Base-by-base conservation (phyloP, 768 basidiomycete species). In the Termitomyces sp. region DNA sequence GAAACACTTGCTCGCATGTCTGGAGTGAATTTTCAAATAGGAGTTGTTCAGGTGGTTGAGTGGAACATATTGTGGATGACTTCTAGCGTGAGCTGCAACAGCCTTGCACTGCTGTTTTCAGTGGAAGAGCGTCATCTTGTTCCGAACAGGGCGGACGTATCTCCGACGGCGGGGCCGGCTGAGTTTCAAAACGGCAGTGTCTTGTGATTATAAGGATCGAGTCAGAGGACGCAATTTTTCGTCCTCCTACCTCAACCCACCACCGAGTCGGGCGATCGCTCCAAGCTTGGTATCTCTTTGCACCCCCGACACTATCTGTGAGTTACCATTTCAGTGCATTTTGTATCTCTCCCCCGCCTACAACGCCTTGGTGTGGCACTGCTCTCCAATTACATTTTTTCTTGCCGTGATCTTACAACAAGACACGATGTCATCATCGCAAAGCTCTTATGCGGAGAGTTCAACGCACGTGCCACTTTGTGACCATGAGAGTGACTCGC, bases 101-200 rank as follows among this genome's bases (percentile, higher is more conserved):
- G 59, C 59, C 45, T 53, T 28, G 43, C 58, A 58, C 58, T 22
- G 60, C 55, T 7, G 53, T 54, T 22, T 43, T 32, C 22, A 54
- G 10, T 48, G 26, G 17, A 28, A 35, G 28, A 46, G 34, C 35
- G 35, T 52, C 24, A 42, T 45, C 34, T 28, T 41, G 48, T 48
- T 53, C 58, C 55, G 54, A 41, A 43, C 37, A 40, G 26, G 22
- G 21, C 55, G 60, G 48, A 51, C 12, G 24, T 21, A 11, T 32
- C 45, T 30, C 52, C 51, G 58, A 45, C 17, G 50, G 44, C 58
- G 58, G 58, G 52, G 19, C 56, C 58, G 60, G 28, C 62, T 55
- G 62, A 63, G 62, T 63, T 59, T 56, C 35, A 63, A 63, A 59
- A 48, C 48, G 48, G 60, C 58, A 32, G 62, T 63, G 58, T 40